Base-by-base conservation (phyloP, 1,284 basidiomycete species). In the Leccinum fallax region DNA sequence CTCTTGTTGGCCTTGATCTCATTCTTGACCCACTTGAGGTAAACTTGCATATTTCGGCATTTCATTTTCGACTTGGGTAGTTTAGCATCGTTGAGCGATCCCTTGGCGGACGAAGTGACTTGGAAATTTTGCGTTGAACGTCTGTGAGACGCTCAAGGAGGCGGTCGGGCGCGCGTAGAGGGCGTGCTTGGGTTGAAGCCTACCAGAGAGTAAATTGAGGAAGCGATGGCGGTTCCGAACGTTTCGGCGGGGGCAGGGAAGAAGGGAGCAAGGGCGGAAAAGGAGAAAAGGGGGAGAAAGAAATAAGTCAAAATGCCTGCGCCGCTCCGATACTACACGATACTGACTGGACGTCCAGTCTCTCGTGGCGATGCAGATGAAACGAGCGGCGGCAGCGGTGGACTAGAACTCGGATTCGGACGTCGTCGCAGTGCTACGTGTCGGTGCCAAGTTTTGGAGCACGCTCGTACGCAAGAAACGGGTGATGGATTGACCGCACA, bases 101-200 rank as follows among this genome's bases (percentile, higher is more conserved):
- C 71, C 26, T 73, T 72, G 48, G 70, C 62, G 1, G 81, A 78
- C 6, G 80, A 30, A 97, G 80, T 19, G 75, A 79, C 71, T 94
- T 92, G 7, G 97, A 98, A 55, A 97, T 83, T 77, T 99, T 97
- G 59, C 97, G 83, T 36, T 94, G 76, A 77, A 83, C 57, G 66
- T 92, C 11, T 75, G 79, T 16, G 85, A 86, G 59, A 71, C 77
- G 4, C 78, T 90, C 16, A 82, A 86, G 66, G 76, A 82, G 24
- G 79, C 85, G 3, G 77, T 96, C 2, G 66, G 71, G 21, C 80
- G 84, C 24, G 89, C 88, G 83, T 92, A 3, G 81, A 87, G 34
- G 87, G 74, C 9, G 68, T 84, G 2, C 73, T 90, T 0, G 83
- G 80, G 0, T 64, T 91, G n/a, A 68, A 78, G 54, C 93, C 92